Evolutionary conservation across 192 early-diverging fungal species (phyloP).

Genomic region (Obelidium mucronatum): DNA sequence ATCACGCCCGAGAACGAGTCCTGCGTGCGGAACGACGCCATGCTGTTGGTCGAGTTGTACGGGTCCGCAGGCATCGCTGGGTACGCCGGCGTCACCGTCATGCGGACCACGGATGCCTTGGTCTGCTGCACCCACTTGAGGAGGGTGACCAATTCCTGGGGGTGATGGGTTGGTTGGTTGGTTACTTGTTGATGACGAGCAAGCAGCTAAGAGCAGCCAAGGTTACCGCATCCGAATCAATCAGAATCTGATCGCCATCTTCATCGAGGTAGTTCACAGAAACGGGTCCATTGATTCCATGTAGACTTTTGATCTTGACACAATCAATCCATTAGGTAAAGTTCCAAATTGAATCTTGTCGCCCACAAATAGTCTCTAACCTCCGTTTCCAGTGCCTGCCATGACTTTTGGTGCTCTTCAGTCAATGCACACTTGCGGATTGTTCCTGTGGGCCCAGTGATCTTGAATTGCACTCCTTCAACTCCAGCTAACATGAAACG

Average conservation of each 20-base stretch:
- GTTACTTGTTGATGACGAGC: neutral
- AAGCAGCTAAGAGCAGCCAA: neutral
- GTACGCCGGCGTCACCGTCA: neutral
- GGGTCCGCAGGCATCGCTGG: neutral
- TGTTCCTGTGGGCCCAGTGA: conserved; percentile 10
- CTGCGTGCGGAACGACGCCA: conserved; percentile 28
- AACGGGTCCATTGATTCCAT: conserved; percentile 11
- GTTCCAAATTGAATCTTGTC: neutral
- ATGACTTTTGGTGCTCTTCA: conserved; percentile 6
- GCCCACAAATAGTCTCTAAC: neutral
- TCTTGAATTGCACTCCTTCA: conserved; percentile 6
- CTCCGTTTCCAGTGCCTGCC: conserved; percentile 19
- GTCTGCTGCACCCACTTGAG: conserved; percentile 10
- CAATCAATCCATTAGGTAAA: neutral
- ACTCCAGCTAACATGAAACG: neutral
- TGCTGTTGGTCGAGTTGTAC: conserved; percentile 9
- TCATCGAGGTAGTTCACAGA: conserved; percentile 16
- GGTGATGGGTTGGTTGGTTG: neutral
- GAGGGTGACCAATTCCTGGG: conserved; percentile 13
- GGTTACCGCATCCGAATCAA: conserved; percentile 25
- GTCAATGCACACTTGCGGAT: conserved; percentile 27
- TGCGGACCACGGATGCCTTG: neutral
- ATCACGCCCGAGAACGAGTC: conserved; percentile 21
- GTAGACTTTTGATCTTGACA: conserved; percentile 1
- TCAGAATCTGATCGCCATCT: conserved; percentile 13